Base-by-base conservation (phyloP, 2,329 filamentous ascomycete genomes). In the Myriangium duriaei region DNA sequence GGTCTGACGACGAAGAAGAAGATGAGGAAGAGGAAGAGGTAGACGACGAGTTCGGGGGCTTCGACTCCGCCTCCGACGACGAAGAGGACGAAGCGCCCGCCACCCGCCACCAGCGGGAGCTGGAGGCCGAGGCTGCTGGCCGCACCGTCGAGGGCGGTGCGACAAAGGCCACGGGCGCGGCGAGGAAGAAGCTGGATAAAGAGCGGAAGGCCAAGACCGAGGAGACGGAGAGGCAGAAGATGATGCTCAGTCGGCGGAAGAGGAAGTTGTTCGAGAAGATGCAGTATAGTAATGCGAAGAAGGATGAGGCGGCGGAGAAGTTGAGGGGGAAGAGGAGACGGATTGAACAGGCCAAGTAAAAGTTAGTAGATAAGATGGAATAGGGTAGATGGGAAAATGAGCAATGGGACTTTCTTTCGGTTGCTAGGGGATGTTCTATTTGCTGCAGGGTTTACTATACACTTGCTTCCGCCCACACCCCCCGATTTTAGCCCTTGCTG, bases 191-290 rank as follows among this genome's bases (percentile, higher is more conserved):
- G 42, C 73, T 76, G 24, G 73, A 76, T 43, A 71, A 69, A 56
- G 72, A 74, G 51, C 57, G 62, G 51, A 57, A 62, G 51, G 64
- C 72, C 52, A 82, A 91, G 55, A 78, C 81, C 3, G 91, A 96
- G 61, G 87, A 96, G 52, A 62, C 92, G 42, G 86, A 94, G 61
- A 73, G 88, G 45, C 80, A 84, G 58, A 95, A 94, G 75, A 91
- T 92, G 67, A 98, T 98, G 91, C 79, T 96, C 69, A 83, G 81
- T 61, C 83, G 92, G 62, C 91, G 92, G 74, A 98, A 96, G 77
- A 73, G 91, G 53, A 95, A 95, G 76, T 67, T 95, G 53, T 81
- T 88, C 49, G 91, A 96, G 69, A 91, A 95, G 68, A 98, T 98
- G 84, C 72, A 86, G 55, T 92, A 93, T 63, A 86, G 78, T 45